These are phyloP conservation scores for Trematosphaeria pertusa DNA, from an alignment of 2,329 filamentous ascomycete genomes.

Conservation along the genomic window DNA sequence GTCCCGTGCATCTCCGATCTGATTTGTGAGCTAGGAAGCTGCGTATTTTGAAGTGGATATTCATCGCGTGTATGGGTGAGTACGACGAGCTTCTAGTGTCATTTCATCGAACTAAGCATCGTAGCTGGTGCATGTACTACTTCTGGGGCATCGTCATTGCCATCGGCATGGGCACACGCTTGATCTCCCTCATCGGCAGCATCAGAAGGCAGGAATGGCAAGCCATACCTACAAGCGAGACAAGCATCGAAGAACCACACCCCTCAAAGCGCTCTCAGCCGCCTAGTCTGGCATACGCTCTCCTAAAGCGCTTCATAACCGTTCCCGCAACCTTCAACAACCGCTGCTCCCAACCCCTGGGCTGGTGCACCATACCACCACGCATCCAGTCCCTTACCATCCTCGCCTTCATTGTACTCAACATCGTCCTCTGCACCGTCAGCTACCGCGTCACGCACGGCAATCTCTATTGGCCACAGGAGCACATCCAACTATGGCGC, in stretches of 20 bases:
- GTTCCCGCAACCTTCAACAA: slow-evolving; percentile 53
- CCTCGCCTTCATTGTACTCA: slow-evolving; percentile 54
- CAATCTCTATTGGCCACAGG: slow-evolving; percentile 54
- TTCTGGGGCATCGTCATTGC: slow-evolving; percentile 39
- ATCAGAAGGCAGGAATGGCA: slow-evolving; percentile 12
- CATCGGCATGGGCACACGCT: slow-evolving; percentile 30
- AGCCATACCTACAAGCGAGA: slow-evolving; percentile 7
- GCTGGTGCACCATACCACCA: slow-evolving; percentile 57
- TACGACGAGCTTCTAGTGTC: background rate
- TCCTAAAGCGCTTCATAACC: slow-evolving; percentile 46
- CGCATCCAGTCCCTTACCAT: slow-evolving; percentile 57
- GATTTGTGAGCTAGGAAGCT: slow-evolving; percentile 23
- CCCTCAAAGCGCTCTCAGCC: background rate
- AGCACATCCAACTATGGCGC: slow-evolving; percentile 54
- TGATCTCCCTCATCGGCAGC: slow-evolving; percentile 25
- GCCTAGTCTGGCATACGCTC: slow-evolving; percentile 12
- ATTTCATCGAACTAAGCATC: slow-evolving; percentile 2
- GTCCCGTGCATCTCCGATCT: background rate
- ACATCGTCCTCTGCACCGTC: slow-evolving; percentile 52
- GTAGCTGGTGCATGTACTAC: slow-evolving; percentile 39
- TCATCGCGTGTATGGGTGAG: slow-evolving; percentile 40
- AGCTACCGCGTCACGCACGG: slow-evolving; percentile 54
- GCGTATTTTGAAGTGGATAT: slow-evolving; percentile 36
- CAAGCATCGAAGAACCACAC: background rate
- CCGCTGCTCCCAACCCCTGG: slow-evolving; percentile 50